Evolutionary conservation across 139 green algal genomes (phyloP).

Genomic region (Coelastrella sp.): DNA sequence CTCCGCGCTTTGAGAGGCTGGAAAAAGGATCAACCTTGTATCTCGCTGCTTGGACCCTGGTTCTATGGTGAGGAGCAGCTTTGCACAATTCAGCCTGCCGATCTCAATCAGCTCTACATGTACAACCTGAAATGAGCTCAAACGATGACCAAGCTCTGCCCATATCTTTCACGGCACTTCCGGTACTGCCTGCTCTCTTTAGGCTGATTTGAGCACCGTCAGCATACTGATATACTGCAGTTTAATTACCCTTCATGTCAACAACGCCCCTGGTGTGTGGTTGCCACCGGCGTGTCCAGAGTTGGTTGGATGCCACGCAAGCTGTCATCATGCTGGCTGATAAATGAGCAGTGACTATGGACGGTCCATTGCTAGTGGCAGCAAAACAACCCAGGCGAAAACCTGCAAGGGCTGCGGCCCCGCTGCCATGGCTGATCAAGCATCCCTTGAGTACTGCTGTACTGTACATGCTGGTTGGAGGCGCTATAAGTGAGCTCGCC

Average conservation of each 20-base stretch:
- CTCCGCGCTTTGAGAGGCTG: neutral
- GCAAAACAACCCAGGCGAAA: neutral
- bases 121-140: no score
- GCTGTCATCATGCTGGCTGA: neutral
- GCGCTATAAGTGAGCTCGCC: slow-evolving; percentile 3
- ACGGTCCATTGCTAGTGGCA: neutral
- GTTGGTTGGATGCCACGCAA: neutral
- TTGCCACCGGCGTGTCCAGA: no score
- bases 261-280: no score
- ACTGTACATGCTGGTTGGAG: slow-evolving; percentile 39
- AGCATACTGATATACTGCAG: no score
- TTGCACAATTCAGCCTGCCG: no score
- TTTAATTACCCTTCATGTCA: no score
- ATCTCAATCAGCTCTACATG: no score
- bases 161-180: no score
- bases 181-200: no score
- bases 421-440: slow-evolving; percentile 1
- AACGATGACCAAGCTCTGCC: no score
- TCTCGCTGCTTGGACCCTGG: neutral
- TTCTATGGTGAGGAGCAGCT: no score
- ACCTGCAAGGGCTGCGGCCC: neutral
- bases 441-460: slow-evolving; percentile 16
- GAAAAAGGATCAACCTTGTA: neutral
- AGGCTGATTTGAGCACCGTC: no score
- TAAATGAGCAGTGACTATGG: neutral